Conservation (phyloP, 495 filamentous ascomycete species). For the Lineolata rhizophorae region DNA sequence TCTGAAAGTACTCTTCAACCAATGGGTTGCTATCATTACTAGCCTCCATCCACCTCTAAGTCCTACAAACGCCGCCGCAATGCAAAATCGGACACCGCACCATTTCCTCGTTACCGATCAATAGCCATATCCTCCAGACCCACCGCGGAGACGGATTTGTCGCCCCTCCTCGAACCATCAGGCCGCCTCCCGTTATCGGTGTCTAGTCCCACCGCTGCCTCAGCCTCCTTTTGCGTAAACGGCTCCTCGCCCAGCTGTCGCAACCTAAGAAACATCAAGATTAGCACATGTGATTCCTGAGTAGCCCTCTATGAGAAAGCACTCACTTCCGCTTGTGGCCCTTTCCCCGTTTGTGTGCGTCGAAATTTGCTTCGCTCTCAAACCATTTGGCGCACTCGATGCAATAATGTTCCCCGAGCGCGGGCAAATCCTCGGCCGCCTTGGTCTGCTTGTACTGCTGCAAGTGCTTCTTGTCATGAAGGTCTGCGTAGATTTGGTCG, state of each 20-base stretch:
- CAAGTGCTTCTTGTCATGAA: conserved; percentile 54
- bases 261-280: conserved; percentile 43
- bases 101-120: no score
- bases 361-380: conserved; percentile 60
- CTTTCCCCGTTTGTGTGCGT: conserved; percentile 63
- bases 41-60: no score
- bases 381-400: conserved; percentile 94
- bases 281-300: no score
- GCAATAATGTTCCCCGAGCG: conserved; percentile 65
- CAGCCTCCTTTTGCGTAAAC: conserved; percentile 67
- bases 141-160: no score
- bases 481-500: conserved; percentile 71
- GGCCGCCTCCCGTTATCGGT: conserved; percentile 38
- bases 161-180: no score
- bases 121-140: no score
- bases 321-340: conserved; percentile 71
- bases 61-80: no score
- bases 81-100: no score
- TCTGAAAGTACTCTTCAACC: no score
- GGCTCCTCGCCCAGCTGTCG: conserved; percentile 57
- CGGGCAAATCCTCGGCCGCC: conserved; percentile 68
- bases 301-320: not conserved
- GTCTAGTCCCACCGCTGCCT: conserved; percentile 50
- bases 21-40: no score
- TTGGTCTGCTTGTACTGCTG: conserved; percentile 54